Base-by-base conservation (phyloP, 768 basidiomycete species). In the Leccinum incarnatum region DNA sequence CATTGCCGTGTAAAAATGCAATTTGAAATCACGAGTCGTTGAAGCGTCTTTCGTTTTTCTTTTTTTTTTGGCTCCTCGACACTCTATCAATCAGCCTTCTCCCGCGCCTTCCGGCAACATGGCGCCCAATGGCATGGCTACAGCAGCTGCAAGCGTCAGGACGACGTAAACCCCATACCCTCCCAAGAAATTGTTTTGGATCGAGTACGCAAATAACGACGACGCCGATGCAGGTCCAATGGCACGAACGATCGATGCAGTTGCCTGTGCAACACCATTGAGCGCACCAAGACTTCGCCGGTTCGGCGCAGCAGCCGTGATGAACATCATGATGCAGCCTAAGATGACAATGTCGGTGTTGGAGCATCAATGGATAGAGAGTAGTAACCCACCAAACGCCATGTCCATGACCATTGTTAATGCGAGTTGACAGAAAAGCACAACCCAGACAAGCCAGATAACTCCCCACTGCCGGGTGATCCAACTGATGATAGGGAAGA, bases 261-360 rank as follows among this genome's bases (percentile, higher is more conserved):
- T 65, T 48, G 65, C 68, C 61, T 72, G 73, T 53, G 65, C 66
- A 17, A 69, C 67, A 32, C 89, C 89, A 63, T 89, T 88, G 21
- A 84, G 85, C 3, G 86, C 79, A 37, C 88, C 89, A n/a, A 90
- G 77, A 4, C 83, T 83, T 25, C 83, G 80, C 54, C 78, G 78
- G 62, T 88, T 88, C 7, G 89, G 88, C 0, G 88, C 76, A 27
- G 88, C 76, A 25, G 82, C 81, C 11, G 82, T 79, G 59, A 91
- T 86, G 65, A 83, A 88, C 60, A 91, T 88, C 65, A 89, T 83
- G 45, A 88, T 76, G 47, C 87, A 84, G 9, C 86, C 88, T 88
- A 30, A 2, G 4, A 34, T 6, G 34, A 14, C 34, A 15, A 8
- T n/a, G 23, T 17, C 11, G 55, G 53, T 55, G 56, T 49, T 12